Evolutionary conservation across 2,329 filamentous ascomycete species (phyloP).

Genomic region (Fusarium palustre): DNA sequence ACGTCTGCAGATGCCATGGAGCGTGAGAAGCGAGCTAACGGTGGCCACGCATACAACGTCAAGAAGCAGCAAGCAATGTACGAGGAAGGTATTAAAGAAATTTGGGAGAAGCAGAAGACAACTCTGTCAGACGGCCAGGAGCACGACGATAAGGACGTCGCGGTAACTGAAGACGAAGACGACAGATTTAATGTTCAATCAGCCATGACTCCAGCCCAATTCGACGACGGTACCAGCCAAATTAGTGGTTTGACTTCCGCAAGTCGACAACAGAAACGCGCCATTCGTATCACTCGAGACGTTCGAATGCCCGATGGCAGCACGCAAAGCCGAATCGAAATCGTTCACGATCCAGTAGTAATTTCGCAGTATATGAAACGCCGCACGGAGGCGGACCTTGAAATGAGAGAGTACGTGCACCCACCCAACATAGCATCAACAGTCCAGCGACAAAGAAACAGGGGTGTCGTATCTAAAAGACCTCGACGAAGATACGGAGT

Average conservation of each 20-base stretch:
- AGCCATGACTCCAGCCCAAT: slow-evolving; percentile 73
- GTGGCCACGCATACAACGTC: slow-evolving; percentile 97
- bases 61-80: slow-evolving; percentile 93
- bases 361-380: slow-evolving; percentile 89
- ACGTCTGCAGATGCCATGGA: slow-evolving; percentile 86
- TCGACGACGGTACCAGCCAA: slow-evolving; percentile 84
- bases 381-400: slow-evolving; percentile 76
- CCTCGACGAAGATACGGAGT: slow-evolving; percentile 40
- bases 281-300: slow-evolving; percentile 78
- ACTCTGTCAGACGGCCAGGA: slow-evolving; percentile 80
- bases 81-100: slow-evolving; percentile 88
- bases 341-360: slow-evolving; percentile 83
- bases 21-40: slow-evolving; percentile 87
- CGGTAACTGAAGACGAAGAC: slow-evolving; percentile 69
- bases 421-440: slow-evolving; percentile 24
- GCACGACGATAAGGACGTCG: slow-evolving; percentile 71
- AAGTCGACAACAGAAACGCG: slow-evolving; percentile 75
- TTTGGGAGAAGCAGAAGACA: slow-evolving; percentile 89
- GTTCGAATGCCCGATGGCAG: slow-evolving; percentile 59
- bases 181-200: slow-evolving; percentile 78
- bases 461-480: slow-evolving; percentile 14
- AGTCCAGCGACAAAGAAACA: slow-evolving; percentile 8
- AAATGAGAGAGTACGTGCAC: slow-evolving; percentile 76
- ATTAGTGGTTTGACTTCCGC: slow-evolving; percentile 75
- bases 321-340: slow-evolving; percentile 72